Base-by-base conservation (phyloP, 768 basidiomycete genomes). In the Roridomyces roridus region DNA sequence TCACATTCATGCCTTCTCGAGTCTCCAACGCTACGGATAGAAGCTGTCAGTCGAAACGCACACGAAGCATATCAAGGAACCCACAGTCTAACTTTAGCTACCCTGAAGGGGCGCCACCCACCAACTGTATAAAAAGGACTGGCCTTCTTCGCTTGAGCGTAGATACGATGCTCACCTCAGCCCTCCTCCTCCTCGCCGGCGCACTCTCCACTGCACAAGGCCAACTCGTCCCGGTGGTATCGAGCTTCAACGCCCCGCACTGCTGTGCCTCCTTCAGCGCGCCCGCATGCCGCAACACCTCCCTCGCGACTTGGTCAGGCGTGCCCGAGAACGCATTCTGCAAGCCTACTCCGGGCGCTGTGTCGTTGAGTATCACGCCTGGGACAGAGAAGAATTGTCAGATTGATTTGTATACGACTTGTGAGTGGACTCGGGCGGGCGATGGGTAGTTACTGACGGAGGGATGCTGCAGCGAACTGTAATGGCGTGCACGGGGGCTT, bases 251-350 rank as follows among this genome's bases (percentile, higher is more conserved):
- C 46, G 45, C 26, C 0, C 20, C 25, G 12, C 29, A 31, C 29
- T 31, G 29, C 29, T 31, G 29, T 14, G 29, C 29, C 26, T 46
- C 53, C 5, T 55, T 23, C 53, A 26, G 20, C 37, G 45, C 37
- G 1, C 20, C 25, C 18, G 46, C 26, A 6, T 55, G 53, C 28
- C 8, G 36, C 23, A 44, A 44, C 39, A 42, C 44, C 4, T 10
- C 46, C 12, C 46, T 47, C 28, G 53, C 36, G 4, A 55, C 46
- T 26, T 55, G 45, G 45, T 31, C 53, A 17, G 53, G 53, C 34
- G 53, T 47, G 0, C 31, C 45, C 46, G 53, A 47, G 35, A 35
- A 55, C n/a, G 53, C 28, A 2, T 55, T 31, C 28, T 55, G 53
- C 34, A 11, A 40, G 14, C 45, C 53, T 7, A 55, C 53, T 3